phyloP scores from a whole-genome alignment of 208 protist genomes.

The Trypanosoma caninum region DNA sequence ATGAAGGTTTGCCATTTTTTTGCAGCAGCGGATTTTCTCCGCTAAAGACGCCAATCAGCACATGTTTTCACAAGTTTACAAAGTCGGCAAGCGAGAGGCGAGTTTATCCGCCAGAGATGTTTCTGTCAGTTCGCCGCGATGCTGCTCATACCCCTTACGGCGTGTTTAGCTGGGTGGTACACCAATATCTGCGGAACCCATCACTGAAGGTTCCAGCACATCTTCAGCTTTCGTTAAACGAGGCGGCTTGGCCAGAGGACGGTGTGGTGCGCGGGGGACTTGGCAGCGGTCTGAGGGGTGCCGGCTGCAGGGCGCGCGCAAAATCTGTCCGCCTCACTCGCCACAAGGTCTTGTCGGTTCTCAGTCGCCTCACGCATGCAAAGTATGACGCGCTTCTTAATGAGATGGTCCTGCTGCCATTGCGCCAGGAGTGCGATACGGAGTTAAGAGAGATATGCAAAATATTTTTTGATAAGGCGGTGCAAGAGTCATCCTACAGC shows the following conservation, averaged over 20 bases:
- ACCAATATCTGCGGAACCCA: slow-evolving; percentile 64
- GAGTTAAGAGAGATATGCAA: slow-evolving; percentile 82
- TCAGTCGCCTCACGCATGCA: slow-evolving; percentile 76
- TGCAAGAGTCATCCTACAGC: slow-evolving; percentile 79
- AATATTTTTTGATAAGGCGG: slow-evolving; percentile 85
- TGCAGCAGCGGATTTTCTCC: slow-evolving; percentile 51
- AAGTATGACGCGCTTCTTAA: slow-evolving; percentile 74
- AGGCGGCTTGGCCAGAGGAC: slow-evolving; percentile 43
- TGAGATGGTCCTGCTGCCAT: slow-evolving; percentile 72
- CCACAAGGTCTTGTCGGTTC: slow-evolving; percentile 86
- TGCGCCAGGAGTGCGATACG: slow-evolving; percentile 68
- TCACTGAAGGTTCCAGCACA: slow-evolving; percentile 80
- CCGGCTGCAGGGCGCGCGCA: slow-evolving; percentile 32
- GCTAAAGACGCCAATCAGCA: slow-evolving; percentile 45
- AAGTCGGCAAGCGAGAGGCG: slow-evolving; percentile 37
- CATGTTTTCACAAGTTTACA: slow-evolving; percentile 63
- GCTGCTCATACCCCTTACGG: slow-evolving; percentile 85
- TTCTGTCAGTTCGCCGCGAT: slow-evolving; percentile 68
- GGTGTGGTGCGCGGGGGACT: slow-evolving; percentile 56
- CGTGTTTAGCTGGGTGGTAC: slow-evolving; percentile 72
- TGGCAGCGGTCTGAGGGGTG: slow-evolving; percentile 41
- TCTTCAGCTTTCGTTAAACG: slow-evolving; percentile 69
- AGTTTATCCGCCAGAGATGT: slow-evolving; percentile 79
- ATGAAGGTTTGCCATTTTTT: slow-evolving; percentile 14
- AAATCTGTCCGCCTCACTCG: slow-evolving; percentile 67